phyloP scores from a whole-genome alignment of 768 basidiomycete species.

The Coprinopsis sp. region DNA sequence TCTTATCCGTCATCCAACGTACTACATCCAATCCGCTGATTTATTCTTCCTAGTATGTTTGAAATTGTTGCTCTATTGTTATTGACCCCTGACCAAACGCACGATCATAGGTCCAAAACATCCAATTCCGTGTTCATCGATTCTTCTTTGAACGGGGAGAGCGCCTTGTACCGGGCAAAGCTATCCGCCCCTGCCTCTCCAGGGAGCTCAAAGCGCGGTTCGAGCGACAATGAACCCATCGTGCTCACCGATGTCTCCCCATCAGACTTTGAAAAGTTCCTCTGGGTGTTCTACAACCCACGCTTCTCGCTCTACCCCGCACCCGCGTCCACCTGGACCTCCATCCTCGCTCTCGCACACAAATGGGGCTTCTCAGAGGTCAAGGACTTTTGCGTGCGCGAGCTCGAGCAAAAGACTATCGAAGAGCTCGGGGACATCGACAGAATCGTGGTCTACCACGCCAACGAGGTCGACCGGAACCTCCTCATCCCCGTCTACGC shows the following conservation, averaged over 20 bases:
- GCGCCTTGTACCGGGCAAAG: constrained; percentile 38
- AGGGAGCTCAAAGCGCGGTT: constrained; percentile 30
- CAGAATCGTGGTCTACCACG: constrained; percentile 54
- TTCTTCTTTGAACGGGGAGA: constrained; percentile 65
- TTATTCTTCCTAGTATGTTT: constrained; percentile 47
- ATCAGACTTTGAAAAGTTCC: constrained; percentile 48
- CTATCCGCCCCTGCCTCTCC: constrained; percentile 27
- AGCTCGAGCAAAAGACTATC: constrained; percentile 46
- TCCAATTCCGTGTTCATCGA: constrained; percentile 52
- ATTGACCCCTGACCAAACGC: not conserved
- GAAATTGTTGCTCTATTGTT: not conserved
- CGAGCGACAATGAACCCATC: constrained; percentile 37
- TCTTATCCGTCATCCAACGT: constrained; percentile 29
- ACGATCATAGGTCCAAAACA: constrained; percentile 46
- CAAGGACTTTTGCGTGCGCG: constrained; percentile 47
- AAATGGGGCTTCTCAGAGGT: constrained; percentile 54
- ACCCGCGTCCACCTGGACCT: constrained; percentile 45
- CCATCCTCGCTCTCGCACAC: constrained; percentile 50
- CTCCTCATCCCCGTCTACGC: constrained; percentile 51
- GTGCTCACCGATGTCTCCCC: constrained; percentile 32
- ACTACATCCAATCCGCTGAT: constrained; percentile 53
- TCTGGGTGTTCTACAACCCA: constrained; percentile 61
- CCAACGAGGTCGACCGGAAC: constrained; percentile 41
- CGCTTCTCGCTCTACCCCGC: constrained; percentile 54
- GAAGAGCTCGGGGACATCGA: constrained; percentile 43